Percentiles rank a stretch among this genome's conserved stretches.
Conservation (phyloP, 495 filamentous ascomycete species). For the Bacidia rubella region DNA sequence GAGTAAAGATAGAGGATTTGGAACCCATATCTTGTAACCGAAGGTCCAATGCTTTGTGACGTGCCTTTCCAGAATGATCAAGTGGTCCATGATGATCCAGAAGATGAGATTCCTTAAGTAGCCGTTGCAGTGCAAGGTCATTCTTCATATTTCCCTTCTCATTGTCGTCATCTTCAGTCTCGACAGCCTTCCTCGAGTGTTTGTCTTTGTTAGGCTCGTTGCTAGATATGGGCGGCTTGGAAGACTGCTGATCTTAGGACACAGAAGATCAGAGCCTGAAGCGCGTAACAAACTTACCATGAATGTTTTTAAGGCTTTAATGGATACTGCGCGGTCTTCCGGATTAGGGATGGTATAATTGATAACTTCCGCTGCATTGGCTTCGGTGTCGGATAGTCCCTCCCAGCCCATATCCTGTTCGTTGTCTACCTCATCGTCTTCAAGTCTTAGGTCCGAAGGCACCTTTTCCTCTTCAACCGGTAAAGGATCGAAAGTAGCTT, state of each 20-base stretch:
- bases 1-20: slow-evolving; percentile 55
- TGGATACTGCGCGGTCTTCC: slow-evolving; percentile 40
- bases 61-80: slow-evolving; percentile 46
- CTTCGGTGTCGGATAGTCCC: slow-evolving; percentile 43
- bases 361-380: slow-evolving; percentile 44
- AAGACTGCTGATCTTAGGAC: slow-evolving; percentile 21
- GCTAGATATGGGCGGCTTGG: slow-evolving; percentile 32
- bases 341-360: slow-evolving; percentile 39
- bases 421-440: slow-evolving; percentile 16
- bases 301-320: slow-evolving; percentile 57
- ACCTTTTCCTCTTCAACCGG: slow-evolving; percentile 21
- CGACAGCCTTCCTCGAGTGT: slow-evolving; percentile 12
- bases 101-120: slow-evolving; percentile 86
- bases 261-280: background rate
- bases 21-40: slow-evolving; percentile 69
- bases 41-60: slow-evolving; percentile 67
- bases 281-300: slow-evolving; percentile 57
- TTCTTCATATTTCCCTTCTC: slow-evolving; percentile 67
- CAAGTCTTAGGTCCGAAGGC: slow-evolving; percentile 3
- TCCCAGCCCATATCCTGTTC: slow-evolving; percentile 43
- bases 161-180: slow-evolving; percentile 35
- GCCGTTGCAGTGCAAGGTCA: slow-evolving; percentile 78
- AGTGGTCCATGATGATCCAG: slow-evolving; percentile 54
- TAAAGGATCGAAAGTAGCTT: slow-evolving; percentile 70
- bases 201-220: slow-evolving; percentile 25